phyloP scores from a whole-genome alignment of 1,284 basidiomycete genomes.

The Ganoderma sinense region DNA sequence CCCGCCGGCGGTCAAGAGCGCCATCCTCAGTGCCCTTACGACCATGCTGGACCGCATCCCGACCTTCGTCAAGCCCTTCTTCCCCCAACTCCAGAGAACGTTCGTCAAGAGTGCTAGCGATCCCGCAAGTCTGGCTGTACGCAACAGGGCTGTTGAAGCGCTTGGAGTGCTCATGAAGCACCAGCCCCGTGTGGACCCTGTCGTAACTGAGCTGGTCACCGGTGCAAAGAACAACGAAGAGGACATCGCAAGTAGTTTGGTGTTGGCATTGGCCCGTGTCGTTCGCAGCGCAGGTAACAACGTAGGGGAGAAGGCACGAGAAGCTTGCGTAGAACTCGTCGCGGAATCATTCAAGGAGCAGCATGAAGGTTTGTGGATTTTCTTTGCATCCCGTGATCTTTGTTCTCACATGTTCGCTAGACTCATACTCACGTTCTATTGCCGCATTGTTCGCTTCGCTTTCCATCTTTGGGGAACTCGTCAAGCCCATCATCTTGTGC shows the following conservation, averaged over 20 bases:
- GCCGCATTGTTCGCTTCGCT: slow-evolving; percentile 76
- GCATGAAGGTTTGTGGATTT: slow-evolving; percentile 66
- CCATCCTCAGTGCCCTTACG: slow-evolving; percentile 84
- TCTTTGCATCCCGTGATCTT: not conserved
- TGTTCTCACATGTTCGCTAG: slow-evolving; percentile 45
- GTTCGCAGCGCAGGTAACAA: slow-evolving; percentile 78
- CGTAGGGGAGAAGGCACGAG: slow-evolving; percentile 79
- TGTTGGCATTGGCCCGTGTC: slow-evolving; percentile 82
- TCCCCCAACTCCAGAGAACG: slow-evolving; percentile 96
- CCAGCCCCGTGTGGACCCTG: slow-evolving; percentile 86
- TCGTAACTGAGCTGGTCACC: slow-evolving; percentile 87
- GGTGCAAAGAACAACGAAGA: slow-evolving; percentile 77
- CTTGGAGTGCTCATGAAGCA: slow-evolving; percentile 93
- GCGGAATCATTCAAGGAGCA: slow-evolving; percentile 80
- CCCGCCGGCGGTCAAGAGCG: slow-evolving; percentile 91
- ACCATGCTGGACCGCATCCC: slow-evolving; percentile 88
- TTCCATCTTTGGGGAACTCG: slow-evolving; percentile 67
- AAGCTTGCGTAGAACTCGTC: slow-evolving; percentile 79
- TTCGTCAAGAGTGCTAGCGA: slow-evolving; percentile 96
- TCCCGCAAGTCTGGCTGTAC: slow-evolving; percentile 79
- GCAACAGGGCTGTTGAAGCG: slow-evolving; percentile 84
- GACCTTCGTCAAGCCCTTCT: slow-evolving; percentile 95
- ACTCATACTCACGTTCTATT: slow-evolving; percentile 77
- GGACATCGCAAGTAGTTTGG: slow-evolving; percentile 77
- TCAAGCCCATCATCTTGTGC: slow-evolving; percentile 76